phyloP scores from a whole-genome alignment of 768 basidiomycete genomes.

The Suillus clintonianus region DNA sequence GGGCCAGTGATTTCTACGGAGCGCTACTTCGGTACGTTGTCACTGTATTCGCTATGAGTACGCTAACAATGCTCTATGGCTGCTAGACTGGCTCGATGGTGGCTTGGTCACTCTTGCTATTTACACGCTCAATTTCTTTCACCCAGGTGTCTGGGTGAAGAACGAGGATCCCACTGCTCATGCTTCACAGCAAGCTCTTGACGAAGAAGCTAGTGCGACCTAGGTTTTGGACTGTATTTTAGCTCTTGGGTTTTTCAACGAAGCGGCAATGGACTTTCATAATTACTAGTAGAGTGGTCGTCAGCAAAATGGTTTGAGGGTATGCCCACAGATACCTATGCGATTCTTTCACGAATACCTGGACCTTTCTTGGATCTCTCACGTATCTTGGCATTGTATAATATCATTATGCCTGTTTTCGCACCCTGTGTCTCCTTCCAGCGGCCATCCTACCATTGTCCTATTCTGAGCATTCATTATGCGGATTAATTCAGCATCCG shows the following conservation, averaged over 20 bases:
- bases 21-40: slow-evolving; percentile 45
- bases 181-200: not conserved
- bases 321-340: not conserved
- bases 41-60: not conserved
- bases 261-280: not conserved
- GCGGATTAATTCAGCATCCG: not conserved
- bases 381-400: not conserved
- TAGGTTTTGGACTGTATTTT: not conserved
- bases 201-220: not conserved
- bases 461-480: not conserved
- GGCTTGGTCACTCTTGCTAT: slow-evolving; percentile 49
- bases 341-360: not conserved
- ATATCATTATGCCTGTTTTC: not conserved
- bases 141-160: slow-evolving; percentile 43
- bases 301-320: not conserved
- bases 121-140: slow-evolving; percentile 45
- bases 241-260: too few species aligned
- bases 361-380: not conserved
- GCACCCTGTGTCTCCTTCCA: not conserved
- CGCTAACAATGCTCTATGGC: not conserved
- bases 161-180: too few species aligned
- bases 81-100: slow-evolving; percentile 51
- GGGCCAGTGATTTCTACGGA: slow-evolving; percentile 52
- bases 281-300: not conserved
- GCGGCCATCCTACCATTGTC: not conserved